These are phyloP conservation scores for Exophiala oligosperma DNA, from an alignment of 2,329 filamentous ascomycete species.

Conservation along the genomic window DNA sequence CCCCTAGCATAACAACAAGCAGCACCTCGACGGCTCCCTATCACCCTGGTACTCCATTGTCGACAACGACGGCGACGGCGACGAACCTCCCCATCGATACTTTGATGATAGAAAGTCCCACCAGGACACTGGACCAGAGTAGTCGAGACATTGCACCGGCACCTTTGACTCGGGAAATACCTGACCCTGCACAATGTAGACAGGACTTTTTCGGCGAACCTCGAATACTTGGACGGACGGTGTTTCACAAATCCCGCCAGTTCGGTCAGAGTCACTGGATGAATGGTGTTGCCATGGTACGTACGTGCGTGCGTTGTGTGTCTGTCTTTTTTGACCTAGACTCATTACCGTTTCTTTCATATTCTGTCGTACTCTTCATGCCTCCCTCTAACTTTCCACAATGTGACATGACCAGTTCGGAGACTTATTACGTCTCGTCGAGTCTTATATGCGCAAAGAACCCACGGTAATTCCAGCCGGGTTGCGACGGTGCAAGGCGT, in stretches of 20 bases:
- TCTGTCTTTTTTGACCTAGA: neutral
- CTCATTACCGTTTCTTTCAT: neutral
- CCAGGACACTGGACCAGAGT: no score
- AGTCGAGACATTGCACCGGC: constrained; percentile 24
- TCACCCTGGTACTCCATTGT: no score
- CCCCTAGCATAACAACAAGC: no score
- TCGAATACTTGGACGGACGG: constrained; percentile 41
- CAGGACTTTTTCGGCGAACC: constrained; percentile 33
- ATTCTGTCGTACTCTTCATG: no score
- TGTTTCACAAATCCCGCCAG: constrained; percentile 57
- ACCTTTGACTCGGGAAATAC: neutral
- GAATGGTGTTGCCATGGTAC: constrained; percentile 50
- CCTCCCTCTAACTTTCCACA: no score
- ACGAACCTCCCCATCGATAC: no score
- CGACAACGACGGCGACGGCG: no score
- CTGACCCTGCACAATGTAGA: neutral
- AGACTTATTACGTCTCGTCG: constrained; percentile 45
- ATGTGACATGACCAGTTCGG: constrained; percentile 34
- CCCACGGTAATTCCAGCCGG: constrained; percentile 37
- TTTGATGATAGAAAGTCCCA: no score
- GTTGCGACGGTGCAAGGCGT: constrained; percentile 53
- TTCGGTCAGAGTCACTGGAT: constrained; percentile 60
- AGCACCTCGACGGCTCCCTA: no score
- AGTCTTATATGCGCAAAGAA: constrained; percentile 41
- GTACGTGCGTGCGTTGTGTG: constrained; percentile 26